Conservation (phyloP, 257 asterid species). For the Echium plantagineum region DNA sequence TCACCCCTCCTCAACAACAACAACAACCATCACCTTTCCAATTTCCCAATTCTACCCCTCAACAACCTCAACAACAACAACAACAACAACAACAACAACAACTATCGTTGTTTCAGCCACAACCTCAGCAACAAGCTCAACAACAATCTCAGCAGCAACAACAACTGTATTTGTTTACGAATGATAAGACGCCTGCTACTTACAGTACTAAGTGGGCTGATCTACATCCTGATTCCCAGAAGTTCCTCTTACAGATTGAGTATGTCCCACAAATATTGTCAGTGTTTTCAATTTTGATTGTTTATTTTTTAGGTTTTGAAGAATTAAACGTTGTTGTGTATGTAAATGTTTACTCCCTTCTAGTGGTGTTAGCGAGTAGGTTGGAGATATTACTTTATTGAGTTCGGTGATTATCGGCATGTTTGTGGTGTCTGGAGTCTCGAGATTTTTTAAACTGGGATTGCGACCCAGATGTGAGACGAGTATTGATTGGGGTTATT, state of each 20-base stretch:
- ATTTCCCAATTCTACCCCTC: conserved; percentile 17
- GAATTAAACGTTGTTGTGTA: too few relatives aligned
- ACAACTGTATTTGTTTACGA: conserved; percentile 61
- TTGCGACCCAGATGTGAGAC: too few relatives aligned
- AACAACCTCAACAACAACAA: conserved; percentile 12
- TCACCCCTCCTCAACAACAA: conserved; percentile 40
- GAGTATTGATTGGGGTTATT: too few relatives aligned
- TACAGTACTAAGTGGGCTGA: conserved; percentile 93
- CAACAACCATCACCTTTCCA: conserved; percentile 27
- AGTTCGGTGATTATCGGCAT: too few relatives aligned
- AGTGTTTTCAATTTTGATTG: too few relatives aligned
- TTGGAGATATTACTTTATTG: too few relatives aligned
- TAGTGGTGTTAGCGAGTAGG: too few relatives aligned
- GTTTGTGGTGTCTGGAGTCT: too few relatives aligned
- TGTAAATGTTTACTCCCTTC: too few relatives aligned
- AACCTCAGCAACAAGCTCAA: conserved; percentile 34
- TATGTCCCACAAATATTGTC: conserved; percentile 12
- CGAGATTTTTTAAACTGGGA: too few relatives aligned
- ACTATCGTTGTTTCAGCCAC: conserved; percentile 3
- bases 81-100: too few relatives aligned
- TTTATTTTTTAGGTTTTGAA: too few relatives aligned
- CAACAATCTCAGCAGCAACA: conserved; percentile 42
- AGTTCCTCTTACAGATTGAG: conserved; percentile 78
- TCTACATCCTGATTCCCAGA: conserved; percentile 91
- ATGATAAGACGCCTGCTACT: conserved; percentile 73